Conservation (phyloP, 2,329 filamentous ascomycete genomes). For the Diaporthe ampelina region DNA sequence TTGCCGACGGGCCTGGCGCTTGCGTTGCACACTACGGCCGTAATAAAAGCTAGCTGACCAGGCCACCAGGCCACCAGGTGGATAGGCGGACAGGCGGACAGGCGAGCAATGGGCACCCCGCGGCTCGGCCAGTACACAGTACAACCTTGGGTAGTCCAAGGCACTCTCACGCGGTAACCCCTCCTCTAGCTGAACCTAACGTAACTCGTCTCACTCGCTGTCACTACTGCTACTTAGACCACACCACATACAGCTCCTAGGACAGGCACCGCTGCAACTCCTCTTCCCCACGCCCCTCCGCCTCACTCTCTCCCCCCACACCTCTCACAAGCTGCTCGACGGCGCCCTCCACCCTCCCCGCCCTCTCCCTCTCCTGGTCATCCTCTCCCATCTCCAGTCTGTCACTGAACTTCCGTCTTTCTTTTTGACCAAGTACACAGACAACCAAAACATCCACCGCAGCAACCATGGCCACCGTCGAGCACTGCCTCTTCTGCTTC, state of each 20-base stretch:
- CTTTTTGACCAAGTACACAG: neutral
- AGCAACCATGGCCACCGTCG: conserved; percentile 80
- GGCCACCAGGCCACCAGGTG: neutral
- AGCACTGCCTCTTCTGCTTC: conserved; percentile 95
- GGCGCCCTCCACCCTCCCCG: neutral
- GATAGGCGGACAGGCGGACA: neutral
- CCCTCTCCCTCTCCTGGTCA: neutral
- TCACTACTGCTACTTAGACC: neutral
- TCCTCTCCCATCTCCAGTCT: neutral
- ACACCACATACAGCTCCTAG: neutral
- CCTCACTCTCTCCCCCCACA: neutral
- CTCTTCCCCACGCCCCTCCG: neutral
- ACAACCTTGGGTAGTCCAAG: too few species aligned
- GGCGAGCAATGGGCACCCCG: conserved; percentile 18
- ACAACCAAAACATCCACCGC: conserved; percentile 17
- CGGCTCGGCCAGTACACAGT: too few species aligned
- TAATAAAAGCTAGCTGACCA: neutral
- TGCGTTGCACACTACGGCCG: too few species aligned
- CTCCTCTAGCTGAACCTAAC: conserved; percentile 27
- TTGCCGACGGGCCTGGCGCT: too few species aligned
- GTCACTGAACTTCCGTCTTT: neutral
- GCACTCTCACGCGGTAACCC: neutral
- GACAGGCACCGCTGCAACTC: neutral
- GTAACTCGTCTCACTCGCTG: neutral
- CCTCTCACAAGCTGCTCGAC: conserved; percentile 20